Evolutionary conservation across 1,139 yeast species (phyloP).

Genomic region (Arxiozyma heterogenica): DNA sequence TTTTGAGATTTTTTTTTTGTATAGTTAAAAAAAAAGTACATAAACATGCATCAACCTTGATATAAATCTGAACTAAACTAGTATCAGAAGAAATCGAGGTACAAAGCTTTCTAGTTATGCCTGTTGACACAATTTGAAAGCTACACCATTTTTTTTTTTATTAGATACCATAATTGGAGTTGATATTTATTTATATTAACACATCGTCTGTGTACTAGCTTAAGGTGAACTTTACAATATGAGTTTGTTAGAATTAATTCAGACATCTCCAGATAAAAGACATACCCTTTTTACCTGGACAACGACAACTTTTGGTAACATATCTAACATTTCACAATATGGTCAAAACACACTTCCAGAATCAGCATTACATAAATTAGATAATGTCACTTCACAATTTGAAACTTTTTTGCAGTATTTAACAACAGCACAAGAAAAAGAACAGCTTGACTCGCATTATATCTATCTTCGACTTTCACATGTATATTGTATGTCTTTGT

Average conservation of each 20-base stretch:
- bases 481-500: conserved; percentile 15
- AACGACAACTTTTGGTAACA: conserved; percentile 11
- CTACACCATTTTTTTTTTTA: too few species aligned
- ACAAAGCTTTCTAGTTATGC: too few species aligned
- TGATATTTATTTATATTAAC: not conserved
- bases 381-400: not conserved
- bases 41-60: too few species aligned
- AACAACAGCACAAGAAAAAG: conserved; percentile 9
- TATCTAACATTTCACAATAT: conserved; percentile 5
- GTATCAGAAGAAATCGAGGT: too few species aligned
- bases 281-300: conserved; percentile 19
- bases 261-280: conserved; percentile 11
- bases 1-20: too few species aligned
- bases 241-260: conserved; percentile 5
- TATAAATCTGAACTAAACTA: too few species aligned
- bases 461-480: conserved; percentile 18
- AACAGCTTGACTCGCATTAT: conserved; percentile 15
- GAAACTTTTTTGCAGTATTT: conserved; percentile 5
- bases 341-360: conserved; percentile 4
- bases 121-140: too few species aligned
- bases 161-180: too few species aligned
- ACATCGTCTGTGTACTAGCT: not conserved
- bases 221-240: not conserved
- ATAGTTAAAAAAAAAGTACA: too few species aligned
- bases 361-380: conserved; percentile 1